phyloP scores from a whole-genome alignment of 2,329 filamentous ascomycete species.

The Fulvia fulva region DNA sequence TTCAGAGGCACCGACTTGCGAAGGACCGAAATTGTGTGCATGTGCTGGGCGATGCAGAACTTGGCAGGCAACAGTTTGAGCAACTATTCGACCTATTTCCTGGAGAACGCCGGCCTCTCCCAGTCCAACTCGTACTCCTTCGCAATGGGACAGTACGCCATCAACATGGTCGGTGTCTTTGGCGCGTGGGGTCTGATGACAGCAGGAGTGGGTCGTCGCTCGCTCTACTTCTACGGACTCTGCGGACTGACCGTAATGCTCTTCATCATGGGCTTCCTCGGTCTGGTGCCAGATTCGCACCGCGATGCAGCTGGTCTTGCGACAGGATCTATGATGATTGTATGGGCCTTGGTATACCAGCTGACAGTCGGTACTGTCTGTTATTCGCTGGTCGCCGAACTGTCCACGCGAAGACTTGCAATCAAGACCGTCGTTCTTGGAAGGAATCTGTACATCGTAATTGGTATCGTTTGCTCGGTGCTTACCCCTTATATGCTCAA shows the following conservation, averaged over 20 bases:
- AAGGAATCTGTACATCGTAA: slow-evolving; percentile 69
- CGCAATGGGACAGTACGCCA: slow-evolving; percentile 54
- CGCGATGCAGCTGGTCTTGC: slow-evolving; percentile 63
- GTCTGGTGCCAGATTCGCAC: slow-evolving; percentile 62
- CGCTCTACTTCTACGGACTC: slow-evolving; percentile 72
- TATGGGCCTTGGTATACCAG: slow-evolving; percentile 81
- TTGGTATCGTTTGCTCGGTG: slow-evolving; percentile 75
- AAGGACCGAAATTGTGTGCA: slow-evolving; percentile 68
- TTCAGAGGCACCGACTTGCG: slow-evolving; percentile 75
- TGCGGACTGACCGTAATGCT: slow-evolving; percentile 72
- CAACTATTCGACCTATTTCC: slow-evolving; percentile 49
- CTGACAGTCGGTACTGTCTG: slow-evolving; percentile 83
- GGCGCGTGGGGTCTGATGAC: slow-evolving; percentile 79
- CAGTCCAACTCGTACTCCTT: slow-evolving; percentile 44
- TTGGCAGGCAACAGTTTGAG: slow-evolving; percentile 46
- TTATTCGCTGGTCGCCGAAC: slow-evolving; percentile 81
- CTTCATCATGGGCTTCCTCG: slow-evolving; percentile 78
- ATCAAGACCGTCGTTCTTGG: slow-evolving; percentile 90
- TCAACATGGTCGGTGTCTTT: slow-evolving; percentile 75
- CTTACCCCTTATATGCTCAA: slow-evolving; percentile 93
- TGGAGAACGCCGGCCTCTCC: slow-evolving; percentile 45
- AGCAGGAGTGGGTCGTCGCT: slow-evolving; percentile 67
- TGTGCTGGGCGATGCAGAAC: slow-evolving; percentile 50
- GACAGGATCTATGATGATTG: slow-evolving; percentile 79
- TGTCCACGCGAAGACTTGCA: slow-evolving; percentile 76